Percentiles rank a stretch among this genome's conserved stretches.
phyloP scores from a whole-genome alignment of 768 basidiomycete species.

The Pulveroboletus sp. region DNA sequence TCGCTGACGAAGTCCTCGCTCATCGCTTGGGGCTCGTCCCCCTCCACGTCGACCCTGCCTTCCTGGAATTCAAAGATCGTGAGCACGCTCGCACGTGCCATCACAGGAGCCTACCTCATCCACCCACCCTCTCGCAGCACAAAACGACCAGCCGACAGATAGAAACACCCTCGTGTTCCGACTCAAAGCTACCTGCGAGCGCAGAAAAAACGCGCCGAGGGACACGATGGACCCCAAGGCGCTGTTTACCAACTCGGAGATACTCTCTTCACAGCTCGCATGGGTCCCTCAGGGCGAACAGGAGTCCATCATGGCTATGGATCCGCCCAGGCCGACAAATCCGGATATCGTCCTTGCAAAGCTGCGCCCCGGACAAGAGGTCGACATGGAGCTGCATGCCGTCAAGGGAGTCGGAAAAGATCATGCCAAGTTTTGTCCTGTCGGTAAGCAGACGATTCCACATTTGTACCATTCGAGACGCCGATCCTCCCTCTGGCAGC shows the following conservation, averaged over 20 bases:
- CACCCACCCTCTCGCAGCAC: constrained; percentile 19
- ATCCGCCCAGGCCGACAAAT: constrained; percentile 63
- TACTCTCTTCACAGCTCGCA: constrained; percentile 59
- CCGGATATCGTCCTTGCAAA: constrained; percentile 86
- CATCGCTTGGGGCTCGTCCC: constrained; percentile 92
- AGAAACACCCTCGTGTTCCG: constrained; percentile 88
- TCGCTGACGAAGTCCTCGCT: constrained; percentile 90
- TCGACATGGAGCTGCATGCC: constrained; percentile 85
- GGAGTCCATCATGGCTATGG: constrained; percentile 45
- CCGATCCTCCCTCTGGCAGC: constrained; percentile 41
- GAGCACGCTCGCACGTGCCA: constrained; percentile 7
- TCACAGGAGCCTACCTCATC: not conserved
- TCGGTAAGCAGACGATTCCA: constrained; percentile 50
- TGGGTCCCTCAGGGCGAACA: constrained; percentile 89
- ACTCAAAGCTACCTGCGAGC: constrained; percentile 62
- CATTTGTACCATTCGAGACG: not conserved
- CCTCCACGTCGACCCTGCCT: constrained; percentile 75
- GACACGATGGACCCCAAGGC: constrained; percentile 50
- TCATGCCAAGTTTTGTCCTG: constrained; percentile 95
- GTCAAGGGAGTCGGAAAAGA: constrained; percentile 90
- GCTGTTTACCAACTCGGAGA: constrained; percentile 68
- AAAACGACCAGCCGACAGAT: constrained; percentile 70
- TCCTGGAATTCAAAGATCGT: constrained; percentile 55
- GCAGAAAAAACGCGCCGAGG: constrained; percentile 51
- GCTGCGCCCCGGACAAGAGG: constrained; percentile 82